Base-by-base conservation (phyloP, 179 eudicot genomes). In the Drosera spatulata region DNA sequence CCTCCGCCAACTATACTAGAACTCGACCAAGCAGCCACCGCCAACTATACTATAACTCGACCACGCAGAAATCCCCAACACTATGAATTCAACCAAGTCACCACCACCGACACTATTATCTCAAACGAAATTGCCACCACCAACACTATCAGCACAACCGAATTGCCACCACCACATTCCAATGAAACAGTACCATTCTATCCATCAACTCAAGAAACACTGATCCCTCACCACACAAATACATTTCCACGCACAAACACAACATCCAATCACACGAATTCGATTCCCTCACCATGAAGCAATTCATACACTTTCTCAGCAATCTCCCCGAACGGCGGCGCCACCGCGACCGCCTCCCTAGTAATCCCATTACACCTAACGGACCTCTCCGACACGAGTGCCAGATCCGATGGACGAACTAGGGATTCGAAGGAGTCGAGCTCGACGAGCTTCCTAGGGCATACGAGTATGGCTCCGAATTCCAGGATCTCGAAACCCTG, bases 381-480 rank as follows among this genome's bases (percentile, higher is more conserved):
- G 1, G 95, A 86, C 13, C 69, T 70, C 0, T 64, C 10, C 6
- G 80, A 63, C 38, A 89, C 77, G 37, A 74, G 78, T 0, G 83
- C 73, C 3, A 81, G 72, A 66, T 89, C 85, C 0, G 54, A 7
- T 49, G 99, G 99, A 14, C 82, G 65, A 13, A 93, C 75, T 15
- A 89, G 80, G 22, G 94, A 81, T n/a, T 93, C 82, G 82, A 82
- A 93, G 68, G 65, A 81, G 11, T 79, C 79, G 6, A 89, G 80
- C 82, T 89, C 97, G 14, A 81, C 75, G 4, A 93, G 86, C 77
- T 75, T 93, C 67, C 66, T 86, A 55, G 99, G 97, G 74, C 99
- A 89, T 9, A 93, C 99, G 50, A 88, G 73, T 10, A 93, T 86
- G 42, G 97, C 80, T 10, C 99, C 99, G 69, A 93, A 93, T 75